A percentile compares a stretch with the other conserved stretches of the same genome.
Conservation (phyloP, 805 yeast species). For the Yueomyces sinensis region DNA sequence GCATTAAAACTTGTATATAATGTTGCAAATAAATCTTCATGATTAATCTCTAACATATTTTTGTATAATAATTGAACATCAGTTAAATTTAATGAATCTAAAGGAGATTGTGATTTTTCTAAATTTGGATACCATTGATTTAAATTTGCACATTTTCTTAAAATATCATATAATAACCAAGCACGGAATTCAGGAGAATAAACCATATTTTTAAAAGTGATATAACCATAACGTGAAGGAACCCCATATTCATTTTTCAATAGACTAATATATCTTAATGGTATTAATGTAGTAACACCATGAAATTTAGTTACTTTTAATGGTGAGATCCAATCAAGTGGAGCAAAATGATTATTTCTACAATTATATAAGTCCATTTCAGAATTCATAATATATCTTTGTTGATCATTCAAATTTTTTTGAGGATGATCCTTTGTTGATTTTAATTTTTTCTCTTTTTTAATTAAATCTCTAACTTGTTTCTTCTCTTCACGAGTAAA, state of each 20-base stretch:
- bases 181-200: slow-evolving; percentile 40
- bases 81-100: background rate
- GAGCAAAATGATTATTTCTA: slow-evolving; percentile 46
- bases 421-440: slow-evolving; percentile 4
- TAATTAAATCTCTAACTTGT: slow-evolving; percentile 5
- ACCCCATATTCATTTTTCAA: slow-evolving; percentile 37
- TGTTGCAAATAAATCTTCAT: slow-evolving; percentile 8
- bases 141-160: slow-evolving; percentile 10
- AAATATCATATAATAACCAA: slow-evolving; percentile 32
- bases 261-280: slow-evolving; percentile 30
- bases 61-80: slow-evolving; percentile 7
- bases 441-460: slow-evolving; percentile 5
- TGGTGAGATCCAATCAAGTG: slow-evolving; percentile 38
- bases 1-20: slow-evolving; percentile 7
- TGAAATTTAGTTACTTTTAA: slow-evolving; percentile 39
- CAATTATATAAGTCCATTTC: slow-evolving; percentile 34
- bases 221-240: slow-evolving; percentile 23
- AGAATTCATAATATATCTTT: slow-evolving; percentile 26
- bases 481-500: slow-evolving; percentile 3
- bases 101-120: slow-evolving; percentile 5
- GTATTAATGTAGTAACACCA: slow-evolving; percentile 47
- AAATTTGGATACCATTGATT: slow-evolving; percentile 4
- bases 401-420: slow-evolving; percentile 11
- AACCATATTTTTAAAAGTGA: slow-evolving; percentile 27
- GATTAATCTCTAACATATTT: slow-evolving; percentile 8